Base-by-base conservation (phyloP, 73 alveolate species). In the Blepharisma japonicum region DNA sequence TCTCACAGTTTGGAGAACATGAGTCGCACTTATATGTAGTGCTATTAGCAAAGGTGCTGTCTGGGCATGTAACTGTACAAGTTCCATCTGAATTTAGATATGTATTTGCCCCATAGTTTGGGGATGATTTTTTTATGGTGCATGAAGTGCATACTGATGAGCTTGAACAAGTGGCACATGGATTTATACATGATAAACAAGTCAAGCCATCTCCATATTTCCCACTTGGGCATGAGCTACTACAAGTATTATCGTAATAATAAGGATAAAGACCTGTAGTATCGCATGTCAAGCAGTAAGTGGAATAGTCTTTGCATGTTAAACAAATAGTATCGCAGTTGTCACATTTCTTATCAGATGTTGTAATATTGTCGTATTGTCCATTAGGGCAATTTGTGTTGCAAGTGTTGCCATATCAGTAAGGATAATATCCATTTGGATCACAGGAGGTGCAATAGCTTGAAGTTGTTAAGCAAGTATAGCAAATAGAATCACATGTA, bases 41-140 rank as follows among this genome's bases (percentile, higher is more conserved):
- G 23, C 47, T 61, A 61, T 61, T 61, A 5, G 74, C 50, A 8
- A 61, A 18, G 23, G 14, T 14, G 18, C 74, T 39, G 2, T n/a
- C 11, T 14, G 74, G 74, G 47, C 74, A 61, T 14, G 74, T 61
- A 2, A 61, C 74, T 14, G 23, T 39, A 61, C 74, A 61, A 1
- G 74, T 61, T 9, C 50, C 47, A 9, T 25, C 47, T 2, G 74
- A 0, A 14, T 11, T 25, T 3, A 25, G 47, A 25, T 61, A 61
- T 18, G 74, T 61, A 14, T 8, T 14, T 18, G 74, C 14, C 11
- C 74, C 74, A 18, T 8, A 61, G 47, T 61, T 25, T 14, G 74
- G 74, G 23, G 47, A 0, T 9, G 74, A 20, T 8, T 61, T 61
- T 61, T 61, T 61, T 18, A 61, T 5, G 4, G 74, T 61, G 47